Conservation (phyloP, 2,329 filamentous ascomycete species). For the Colletotrichum costaricense region DNA sequence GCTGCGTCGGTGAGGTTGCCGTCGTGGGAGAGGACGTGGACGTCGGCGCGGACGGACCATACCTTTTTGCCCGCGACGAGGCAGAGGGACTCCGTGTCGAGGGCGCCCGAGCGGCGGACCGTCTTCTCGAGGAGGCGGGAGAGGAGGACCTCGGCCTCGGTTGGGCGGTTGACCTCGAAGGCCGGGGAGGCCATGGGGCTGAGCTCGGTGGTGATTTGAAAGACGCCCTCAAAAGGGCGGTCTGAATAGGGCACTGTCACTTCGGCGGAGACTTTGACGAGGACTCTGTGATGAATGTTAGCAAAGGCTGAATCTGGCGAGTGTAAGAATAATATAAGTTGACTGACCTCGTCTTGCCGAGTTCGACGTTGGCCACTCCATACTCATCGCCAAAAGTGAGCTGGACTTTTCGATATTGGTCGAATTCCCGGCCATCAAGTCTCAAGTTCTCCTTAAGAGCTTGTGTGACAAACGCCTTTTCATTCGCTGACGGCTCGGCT, state of each 20-base stretch:
- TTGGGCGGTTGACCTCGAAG: slow-evolving; percentile 87
- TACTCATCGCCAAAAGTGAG: slow-evolving; percentile 91
- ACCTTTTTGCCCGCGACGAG: slow-evolving; percentile 91
- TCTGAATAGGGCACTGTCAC: slow-evolving; percentile 87
- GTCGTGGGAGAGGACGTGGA: slow-evolving; percentile 92
- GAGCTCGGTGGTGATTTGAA: slow-evolving; percentile 91
- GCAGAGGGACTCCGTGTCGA: slow-evolving; percentile 96
- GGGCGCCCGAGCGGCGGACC: slow-evolving; percentile 87
- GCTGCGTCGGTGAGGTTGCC: slow-evolving; percentile 89
- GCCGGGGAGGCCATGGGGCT: slow-evolving; percentile 92
- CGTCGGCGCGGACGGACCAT: slow-evolving; percentile 90
- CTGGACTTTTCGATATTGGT: slow-evolving; percentile 82
- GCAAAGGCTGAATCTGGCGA: neutral
- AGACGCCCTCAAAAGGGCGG: slow-evolving; percentile 94
- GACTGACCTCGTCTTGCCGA: slow-evolving; percentile 88
- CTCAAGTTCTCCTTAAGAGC: slow-evolving; percentile 85
- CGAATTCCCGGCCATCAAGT: slow-evolving; percentile 84
- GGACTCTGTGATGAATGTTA: slow-evolving; percentile 66
- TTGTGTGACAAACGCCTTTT: slow-evolving; percentile 86
- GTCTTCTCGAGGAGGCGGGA: slow-evolving; percentile 94
- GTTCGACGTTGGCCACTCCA: slow-evolving; percentile 85
- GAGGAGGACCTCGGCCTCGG: slow-evolving; percentile 85
- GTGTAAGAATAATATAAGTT: neutral
- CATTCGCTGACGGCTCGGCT: slow-evolving; percentile 88
- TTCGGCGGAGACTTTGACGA: slow-evolving; percentile 88